Conservation (phyloP, 371 early-diverging fungal species). For the Mucor indicus region DNA sequence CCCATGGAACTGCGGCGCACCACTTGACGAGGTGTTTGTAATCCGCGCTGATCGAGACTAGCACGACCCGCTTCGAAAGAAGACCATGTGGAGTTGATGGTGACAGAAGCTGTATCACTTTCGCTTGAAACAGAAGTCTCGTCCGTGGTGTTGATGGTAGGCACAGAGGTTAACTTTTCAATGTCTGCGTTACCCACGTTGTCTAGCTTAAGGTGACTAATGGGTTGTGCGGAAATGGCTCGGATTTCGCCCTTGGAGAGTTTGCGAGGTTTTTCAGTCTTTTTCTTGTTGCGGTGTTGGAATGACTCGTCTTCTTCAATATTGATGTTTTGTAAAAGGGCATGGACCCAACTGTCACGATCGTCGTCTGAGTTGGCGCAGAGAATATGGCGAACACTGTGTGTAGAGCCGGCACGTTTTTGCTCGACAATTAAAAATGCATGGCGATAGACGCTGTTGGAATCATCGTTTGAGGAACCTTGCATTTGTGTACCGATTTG, state of each 20-base stretch:
- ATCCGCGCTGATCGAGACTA: slow-evolving; percentile 8
- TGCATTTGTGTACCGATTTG: slow-evolving; percentile 50
- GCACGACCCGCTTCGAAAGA: slow-evolving; percentile 1
- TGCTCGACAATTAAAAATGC: slow-evolving; percentile 80
- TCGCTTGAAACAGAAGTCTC: slow-evolving; percentile 20
- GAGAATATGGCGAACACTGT: slow-evolving; percentile 71
- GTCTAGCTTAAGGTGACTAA: slow-evolving; percentile 29
- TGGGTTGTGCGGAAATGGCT: slow-evolving; percentile 29
- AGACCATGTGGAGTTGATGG: slow-evolving; percentile 6
- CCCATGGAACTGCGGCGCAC: slow-evolving; percentile 40
- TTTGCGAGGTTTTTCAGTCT: slow-evolving; percentile 32
- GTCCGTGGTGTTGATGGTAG: slow-evolving; percentile 2
- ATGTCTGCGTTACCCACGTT: slow-evolving; percentile 12
- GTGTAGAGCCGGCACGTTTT: slow-evolving; percentile 59
- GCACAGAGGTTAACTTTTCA: slow-evolving; percentile 16
- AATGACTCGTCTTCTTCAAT: slow-evolving; percentile 20
- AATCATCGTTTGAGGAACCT: slow-evolving; percentile 28
- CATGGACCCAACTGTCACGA: slow-evolving; percentile 86
- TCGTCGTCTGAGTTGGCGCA: slow-evolving; percentile 89
- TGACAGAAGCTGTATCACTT: slow-evolving; percentile 3
- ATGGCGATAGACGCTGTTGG: slow-evolving; percentile 67
- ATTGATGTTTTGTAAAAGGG: slow-evolving; percentile 52
- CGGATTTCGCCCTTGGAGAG: slow-evolving; percentile 39
- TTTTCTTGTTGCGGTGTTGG: slow-evolving; percentile 8
- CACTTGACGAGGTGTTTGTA: slow-evolving; percentile 32